Percentiles rank a stretch among this genome's conserved stretches.
Conservation (phyloP, 106 monocot genomes). For the Iris macrosiphon region DNA sequence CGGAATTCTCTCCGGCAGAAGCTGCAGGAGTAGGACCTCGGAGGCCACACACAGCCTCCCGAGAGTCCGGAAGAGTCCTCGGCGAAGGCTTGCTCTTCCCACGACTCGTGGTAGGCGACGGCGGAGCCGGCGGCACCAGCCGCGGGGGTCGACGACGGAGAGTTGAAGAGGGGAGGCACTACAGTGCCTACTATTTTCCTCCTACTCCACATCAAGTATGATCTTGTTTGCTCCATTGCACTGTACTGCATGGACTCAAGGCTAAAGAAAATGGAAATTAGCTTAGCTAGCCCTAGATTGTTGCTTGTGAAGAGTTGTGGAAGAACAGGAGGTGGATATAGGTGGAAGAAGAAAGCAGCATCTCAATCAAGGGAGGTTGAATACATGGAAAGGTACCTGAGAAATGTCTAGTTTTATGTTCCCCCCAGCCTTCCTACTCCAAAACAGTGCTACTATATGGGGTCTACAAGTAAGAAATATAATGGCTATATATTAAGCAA, state of each 20-base stretch:
- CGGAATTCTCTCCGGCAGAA: constrained; percentile 76
- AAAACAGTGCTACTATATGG: too few relatives aligned
- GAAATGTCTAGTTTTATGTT: too few relatives aligned
- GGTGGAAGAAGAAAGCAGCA: constrained; percentile 1
- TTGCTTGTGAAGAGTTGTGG: not conserved
- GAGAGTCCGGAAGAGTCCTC: constrained; percentile 43
- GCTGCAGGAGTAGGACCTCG: constrained; percentile 71
- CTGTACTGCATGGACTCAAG: constrained; percentile 18
- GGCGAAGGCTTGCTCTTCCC: constrained; percentile 70
- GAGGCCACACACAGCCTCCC: constrained; percentile 65
- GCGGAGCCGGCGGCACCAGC: too few relatives aligned
- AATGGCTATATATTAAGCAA: too few relatives aligned
- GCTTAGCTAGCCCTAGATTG: too few relatives aligned
- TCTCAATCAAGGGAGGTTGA: constrained; percentile 6
- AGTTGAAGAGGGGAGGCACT: constrained; percentile 13
- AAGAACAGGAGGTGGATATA: not conserved
- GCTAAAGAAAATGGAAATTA: too few relatives aligned
- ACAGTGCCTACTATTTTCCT: constrained; percentile 19
- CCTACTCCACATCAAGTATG: constrained; percentile 44
- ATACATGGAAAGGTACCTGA: not conserved
- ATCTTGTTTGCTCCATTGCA: constrained; percentile 32
- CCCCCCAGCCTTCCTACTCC: too few relatives aligned
- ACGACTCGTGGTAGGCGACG: constrained; percentile 23
- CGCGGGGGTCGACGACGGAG: not conserved
- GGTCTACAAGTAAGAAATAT: too few relatives aligned